A percentile compares a stretch with the other conserved stretches of the same genome.
Evolutionary conservation across 768 basidiomycete species (phyloP).

Genomic region (Suillus ampliporus): DNA sequence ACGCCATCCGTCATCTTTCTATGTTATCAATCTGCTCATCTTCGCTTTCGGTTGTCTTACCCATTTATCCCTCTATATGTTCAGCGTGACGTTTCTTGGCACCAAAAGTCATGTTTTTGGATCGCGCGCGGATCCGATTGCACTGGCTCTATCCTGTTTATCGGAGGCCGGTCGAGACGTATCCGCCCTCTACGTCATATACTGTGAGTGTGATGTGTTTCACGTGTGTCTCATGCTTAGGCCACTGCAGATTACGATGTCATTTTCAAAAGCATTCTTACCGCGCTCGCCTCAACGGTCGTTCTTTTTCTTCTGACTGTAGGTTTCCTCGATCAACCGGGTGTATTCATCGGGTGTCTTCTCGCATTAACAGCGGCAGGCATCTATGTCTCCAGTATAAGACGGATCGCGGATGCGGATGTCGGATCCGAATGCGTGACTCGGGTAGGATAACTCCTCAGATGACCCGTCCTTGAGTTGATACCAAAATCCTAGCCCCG

Average conservation of each 20-base stretch:
- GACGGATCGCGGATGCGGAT: neutral
- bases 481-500: neutral
- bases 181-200: conserved; percentile 26
- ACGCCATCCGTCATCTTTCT: conserved; percentile 21
- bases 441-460: neutral
- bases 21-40: conserved; percentile 29
- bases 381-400: neutral
- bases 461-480: neutral
- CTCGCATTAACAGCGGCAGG: neutral
- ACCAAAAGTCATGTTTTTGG: conserved; percentile 1
- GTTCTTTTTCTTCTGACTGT: neutral
- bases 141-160: conserved; percentile 8
- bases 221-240: conserved; percentile 5
- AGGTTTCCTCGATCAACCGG: neutral
- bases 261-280: conserved; percentile 29
- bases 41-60: conserved; percentile 29
- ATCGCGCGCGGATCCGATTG: neutral
- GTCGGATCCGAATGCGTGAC: neutral
- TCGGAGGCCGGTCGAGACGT: conserved; percentile 26
- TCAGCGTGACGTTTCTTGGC: conserved; percentile 11
- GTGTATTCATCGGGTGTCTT: neutral
- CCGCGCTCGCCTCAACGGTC: conserved; percentile 26
- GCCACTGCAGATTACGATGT: conserved; percentile 36
- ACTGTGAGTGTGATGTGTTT: conserved; percentile 23
- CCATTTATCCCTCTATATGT: conserved; percentile 21